Evolutionary conservation across 805 yeast species (phyloP), one percentile per base, ranked within the genome.

Genomic region (Komagataella phaffii): DNA sequence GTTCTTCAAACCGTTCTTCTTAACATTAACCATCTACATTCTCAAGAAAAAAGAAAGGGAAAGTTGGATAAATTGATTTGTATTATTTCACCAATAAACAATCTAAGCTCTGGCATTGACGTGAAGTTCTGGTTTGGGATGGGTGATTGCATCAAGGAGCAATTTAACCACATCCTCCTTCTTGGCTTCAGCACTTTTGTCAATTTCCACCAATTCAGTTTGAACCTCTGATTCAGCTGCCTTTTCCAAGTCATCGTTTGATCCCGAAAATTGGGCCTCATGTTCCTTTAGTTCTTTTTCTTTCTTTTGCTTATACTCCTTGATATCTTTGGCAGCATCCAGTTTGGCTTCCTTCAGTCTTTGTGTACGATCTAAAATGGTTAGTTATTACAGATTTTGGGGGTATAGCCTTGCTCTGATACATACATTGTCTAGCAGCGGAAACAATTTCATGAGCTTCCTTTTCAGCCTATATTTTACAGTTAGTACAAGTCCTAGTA

Each of bases 371-470:
- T 84, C 80, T 74, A 47, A 54, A 44, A 17, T 3, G n/a, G 18
- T 21, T n/a, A 14, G 50, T 50, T 30, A 19, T 23, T 7, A 40
- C n/a, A 21, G 45, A 23, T 7, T 7, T 48, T 21, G 14, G 7
- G 24, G 21, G 21, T 17, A 8, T 30, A 6, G 44, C 45, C 3
- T 6, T 19, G 58, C 51, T 49, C 12, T 51, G 18, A 21, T 47
- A 77, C 79, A 64, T 75, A 75, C 83, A 88, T 60, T 83, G 77
- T 75, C 98, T 87, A 21, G 99, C 97, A 65, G 85, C 85, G 61
- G 90, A 77, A 55, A 93, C 98, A 57, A 90, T 86, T 60, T 83
- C 90, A 60, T 95, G 97, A n/a, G 99, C 98, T 62, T 88, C 91
- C 71, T 86, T 88, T 73, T 93, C 99, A 56, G 98, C 95, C 76